A percentile compares a stretch with the other conserved stretches of the same genome.
These are phyloP conservation scores for Lepraria neglecta DNA, from an alignment of 495 filamentous ascomycete species.

Conservation along the genomic window DNA sequence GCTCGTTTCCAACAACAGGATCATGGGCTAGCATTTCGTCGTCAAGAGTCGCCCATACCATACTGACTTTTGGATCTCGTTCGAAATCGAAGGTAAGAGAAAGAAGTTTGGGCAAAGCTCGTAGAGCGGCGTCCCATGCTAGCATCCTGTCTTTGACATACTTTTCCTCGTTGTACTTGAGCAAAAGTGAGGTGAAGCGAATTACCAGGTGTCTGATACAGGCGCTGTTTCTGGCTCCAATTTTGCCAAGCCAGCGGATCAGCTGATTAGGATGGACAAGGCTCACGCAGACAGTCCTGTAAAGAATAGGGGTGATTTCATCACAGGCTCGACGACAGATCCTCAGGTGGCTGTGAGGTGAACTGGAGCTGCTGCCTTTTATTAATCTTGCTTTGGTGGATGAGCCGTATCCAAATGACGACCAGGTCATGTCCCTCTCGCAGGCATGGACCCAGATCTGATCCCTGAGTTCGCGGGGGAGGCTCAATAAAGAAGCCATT, in stretches of 20 bases:
- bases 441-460: constrained; percentile 21
- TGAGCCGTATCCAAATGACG: constrained; percentile 1
- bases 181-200: constrained; percentile 14
- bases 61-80: constrained; percentile 8
- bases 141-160: constrained; percentile 10
- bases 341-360: neutral
- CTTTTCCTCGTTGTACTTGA: constrained; percentile 11
- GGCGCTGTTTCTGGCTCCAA: constrained; percentile 18
- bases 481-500: constrained; percentile 17
- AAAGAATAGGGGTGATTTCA: constrained; percentile 20
- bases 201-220: constrained; percentile 21
- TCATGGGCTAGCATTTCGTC: constrained; percentile 9
- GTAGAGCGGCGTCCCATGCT: constrained; percentile 18
- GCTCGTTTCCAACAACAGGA: constrained; percentile 1
- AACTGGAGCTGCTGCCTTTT: neutral
- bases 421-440: neutral
- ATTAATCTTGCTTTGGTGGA: neutral
- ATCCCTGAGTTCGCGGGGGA: constrained; percentile 23
- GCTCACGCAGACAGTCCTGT: constrained; percentile 15
- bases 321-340: constrained; percentile 12
- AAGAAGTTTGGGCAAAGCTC: constrained; percentile 17
- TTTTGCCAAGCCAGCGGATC: constrained; percentile 21
- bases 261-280: constrained; percentile 18
- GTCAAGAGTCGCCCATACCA: constrained; percentile 4
- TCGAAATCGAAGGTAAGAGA: constrained; percentile 23